These are phyloP conservation scores for Remersonia thermophila DNA, from an alignment of 2,329 filamentous ascomycete species.

Conservation along the genomic window DNA sequence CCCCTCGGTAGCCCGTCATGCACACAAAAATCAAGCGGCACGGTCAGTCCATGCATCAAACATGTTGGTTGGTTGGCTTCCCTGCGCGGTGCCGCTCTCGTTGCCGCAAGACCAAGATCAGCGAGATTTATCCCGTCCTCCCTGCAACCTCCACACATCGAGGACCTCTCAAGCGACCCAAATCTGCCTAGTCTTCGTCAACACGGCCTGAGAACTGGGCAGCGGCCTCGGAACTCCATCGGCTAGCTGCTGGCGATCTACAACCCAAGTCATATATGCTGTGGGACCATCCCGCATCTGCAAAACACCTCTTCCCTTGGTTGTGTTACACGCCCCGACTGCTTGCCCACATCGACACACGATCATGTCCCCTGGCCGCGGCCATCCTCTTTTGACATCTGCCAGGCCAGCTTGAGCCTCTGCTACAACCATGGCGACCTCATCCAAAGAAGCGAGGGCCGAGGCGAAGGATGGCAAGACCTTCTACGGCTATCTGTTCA, in stretches of 20 bases:
- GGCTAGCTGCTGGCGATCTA: not conserved
- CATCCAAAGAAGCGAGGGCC: slow-evolving; percentile 15
- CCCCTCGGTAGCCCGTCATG: no score
- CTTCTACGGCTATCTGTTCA: slow-evolving; percentile 57
- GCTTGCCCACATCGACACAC: not conserved
- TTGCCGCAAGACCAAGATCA: no score
- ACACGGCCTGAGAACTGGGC: not conserved
- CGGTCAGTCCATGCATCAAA: no score
- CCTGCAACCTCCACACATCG: no score
- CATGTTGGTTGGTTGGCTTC: no score
- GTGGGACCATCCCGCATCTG: not conserved
- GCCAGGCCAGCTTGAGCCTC: slow-evolving; percentile 5
- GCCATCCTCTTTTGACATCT: not conserved
- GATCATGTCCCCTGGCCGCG: slow-evolving; percentile 2
- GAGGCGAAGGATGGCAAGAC: slow-evolving; percentile 19
- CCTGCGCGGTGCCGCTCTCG: no score
- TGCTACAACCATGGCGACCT: slow-evolving; percentile 17
- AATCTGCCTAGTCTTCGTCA: no score
- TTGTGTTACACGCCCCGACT: not conserved
- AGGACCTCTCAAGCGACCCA: no score
- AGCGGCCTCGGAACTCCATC: slow-evolving; percentile 7
- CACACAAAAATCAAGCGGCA: no score
- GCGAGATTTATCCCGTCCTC: no score
- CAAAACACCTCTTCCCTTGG: slow-evolving; percentile 5
- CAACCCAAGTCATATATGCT: slow-evolving; percentile 3